Evolutionary conservation across 306 rosid genomes (phyloP).

Genomic region (Prunus persica): DNA sequence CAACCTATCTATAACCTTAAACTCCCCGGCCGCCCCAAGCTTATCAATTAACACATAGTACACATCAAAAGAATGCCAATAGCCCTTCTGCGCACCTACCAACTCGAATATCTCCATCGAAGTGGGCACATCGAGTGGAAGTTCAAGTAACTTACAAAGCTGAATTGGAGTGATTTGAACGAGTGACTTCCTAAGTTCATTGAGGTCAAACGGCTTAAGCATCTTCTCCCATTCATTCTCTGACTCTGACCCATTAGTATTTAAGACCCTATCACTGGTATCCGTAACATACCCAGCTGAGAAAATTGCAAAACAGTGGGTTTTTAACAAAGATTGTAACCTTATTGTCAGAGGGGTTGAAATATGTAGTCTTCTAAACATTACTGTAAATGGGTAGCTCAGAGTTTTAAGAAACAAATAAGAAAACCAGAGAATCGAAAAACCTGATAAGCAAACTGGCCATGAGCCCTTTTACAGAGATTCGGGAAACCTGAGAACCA

Average conservation of each 20-base stretch:
- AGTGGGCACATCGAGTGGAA: slow-evolving; percentile 74
- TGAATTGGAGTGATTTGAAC: slow-evolving; percentile 60
- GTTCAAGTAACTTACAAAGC: slow-evolving; percentile 63
- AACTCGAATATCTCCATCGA: slow-evolving; percentile 64
- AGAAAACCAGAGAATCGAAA: background rate
- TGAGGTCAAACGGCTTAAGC: slow-evolving; percentile 76
- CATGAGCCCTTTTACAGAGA: background rate
- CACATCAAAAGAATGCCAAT: slow-evolving; percentile 68
- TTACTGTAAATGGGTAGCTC: slow-evolving; percentile 14
- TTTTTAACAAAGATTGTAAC: slow-evolving; percentile 33
- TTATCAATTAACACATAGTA: slow-evolving; percentile 61
- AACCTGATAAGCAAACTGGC: background rate
- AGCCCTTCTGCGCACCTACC: slow-evolving; percentile 69
- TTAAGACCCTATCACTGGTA: slow-evolving; percentile 7
- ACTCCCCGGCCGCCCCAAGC: slow-evolving; percentile 71
- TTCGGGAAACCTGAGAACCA: background rate
- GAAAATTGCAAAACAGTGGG: slow-evolving; percentile 37
- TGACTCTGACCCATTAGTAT: slow-evolving; percentile 36
- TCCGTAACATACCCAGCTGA: slow-evolving; percentile 31
- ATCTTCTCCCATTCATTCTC: slow-evolving; percentile 81
- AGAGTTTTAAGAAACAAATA: slow-evolving; percentile 2
- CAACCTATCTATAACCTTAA: slow-evolving; percentile 62
- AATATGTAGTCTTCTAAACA: slow-evolving; percentile 42
- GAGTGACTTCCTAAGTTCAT: slow-evolving; percentile 59
- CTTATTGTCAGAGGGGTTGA: slow-evolving; percentile 27